phyloP scores from a whole-genome alignment of 2,329 filamentous ascomycete genomes.

The Claviceps sp. region DNA sequence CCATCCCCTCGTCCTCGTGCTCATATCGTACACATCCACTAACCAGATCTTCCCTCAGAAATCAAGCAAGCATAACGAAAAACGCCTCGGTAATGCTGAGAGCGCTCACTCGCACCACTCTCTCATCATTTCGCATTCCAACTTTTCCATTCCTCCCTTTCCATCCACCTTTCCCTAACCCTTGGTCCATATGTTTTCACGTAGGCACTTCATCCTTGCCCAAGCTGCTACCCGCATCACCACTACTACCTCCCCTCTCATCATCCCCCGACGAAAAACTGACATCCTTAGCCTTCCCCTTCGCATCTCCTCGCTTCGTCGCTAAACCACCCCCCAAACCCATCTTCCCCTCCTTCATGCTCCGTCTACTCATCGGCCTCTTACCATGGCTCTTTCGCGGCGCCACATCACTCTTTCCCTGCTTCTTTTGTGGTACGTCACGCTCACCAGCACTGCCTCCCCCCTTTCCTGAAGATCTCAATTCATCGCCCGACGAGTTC shows the following conservation, averaged over 20 bases:
- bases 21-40: background rate
- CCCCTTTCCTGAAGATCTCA: slow-evolving; percentile 13
- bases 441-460: slow-evolving; percentile 13
- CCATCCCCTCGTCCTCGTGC: slow-evolving; percentile 30
- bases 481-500: slow-evolving; percentile 36
- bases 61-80: background rate
- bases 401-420: slow-evolving; percentile 14
- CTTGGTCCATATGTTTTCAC: slow-evolving; percentile 11
- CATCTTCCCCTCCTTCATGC: slow-evolving; percentile 27
- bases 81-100: background rate
- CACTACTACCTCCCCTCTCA: slow-evolving; percentile 17
- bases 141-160: background rate
- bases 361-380: slow-evolving; percentile 26
- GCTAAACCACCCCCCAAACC: slow-evolving; percentile 7
- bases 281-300: slow-evolving; percentile 37
- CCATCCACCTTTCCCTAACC: background rate
- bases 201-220: slow-evolving; percentile 24
- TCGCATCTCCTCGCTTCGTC: slow-evolving; percentile 18
- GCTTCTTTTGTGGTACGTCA: slow-evolving; percentile 8
- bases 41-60: background rate
- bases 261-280: slow-evolving; percentile 24
- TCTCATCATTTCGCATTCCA: no score
- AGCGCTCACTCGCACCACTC: no score
- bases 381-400: slow-evolving; percentile 16
- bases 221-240: slow-evolving; percentile 18